A percentile compares a stretch with the other conserved stretches of the same genome.
Conservation (phyloP, 768 basidiomycete genomes). For the Lyophyllum semitale region DNA sequence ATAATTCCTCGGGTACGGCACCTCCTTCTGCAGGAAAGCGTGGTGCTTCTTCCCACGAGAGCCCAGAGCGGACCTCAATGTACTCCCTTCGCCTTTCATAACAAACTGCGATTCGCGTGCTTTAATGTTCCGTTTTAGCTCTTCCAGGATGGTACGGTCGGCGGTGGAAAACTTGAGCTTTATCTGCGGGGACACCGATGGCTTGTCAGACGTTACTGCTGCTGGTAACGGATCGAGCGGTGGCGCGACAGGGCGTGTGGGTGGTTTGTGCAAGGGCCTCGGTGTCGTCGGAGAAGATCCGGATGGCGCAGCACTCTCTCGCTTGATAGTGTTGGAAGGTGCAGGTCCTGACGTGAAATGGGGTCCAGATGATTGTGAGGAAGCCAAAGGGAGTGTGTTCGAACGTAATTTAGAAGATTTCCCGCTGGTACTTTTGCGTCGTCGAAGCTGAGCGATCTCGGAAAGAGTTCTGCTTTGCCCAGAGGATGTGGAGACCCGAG, state of each 20-base stretch:
- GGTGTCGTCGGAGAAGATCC: conserved; percentile 16
- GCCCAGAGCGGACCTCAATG: conserved; percentile 29
- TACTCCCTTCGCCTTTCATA: conserved; percentile 43
- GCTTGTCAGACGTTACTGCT: conserved; percentile 6
- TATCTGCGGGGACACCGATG: conserved; percentile 4
- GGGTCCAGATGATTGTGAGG: conserved; percentile 9
- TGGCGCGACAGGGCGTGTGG: conserved; percentile 9
- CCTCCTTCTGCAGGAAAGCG: conserved; percentile 46
- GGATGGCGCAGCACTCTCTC: background rate
- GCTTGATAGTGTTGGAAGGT: background rate
- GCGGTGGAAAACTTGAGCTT: conserved; percentile 55
- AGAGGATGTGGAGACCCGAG: conserved; percentile 29
- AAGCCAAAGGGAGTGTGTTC: conserved; percentile 18
- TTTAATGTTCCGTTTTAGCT: conserved; percentile 51
- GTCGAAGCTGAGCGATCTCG: conserved; percentile 29
- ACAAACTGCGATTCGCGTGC: conserved; percentile 60
- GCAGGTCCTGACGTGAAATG: background rate
- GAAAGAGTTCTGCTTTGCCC: conserved; percentile 21
- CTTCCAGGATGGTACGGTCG: conserved; percentile 61
- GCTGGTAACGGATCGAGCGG: conserved; percentile 5
- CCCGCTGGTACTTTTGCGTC: conserved; percentile 35
- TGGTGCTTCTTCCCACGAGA: conserved; percentile 56
- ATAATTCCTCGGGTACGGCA: conserved; percentile 72
- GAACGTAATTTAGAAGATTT: conserved; percentile 25
- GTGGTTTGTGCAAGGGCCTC: conserved; percentile 8